Conservation (phyloP, 2,329 filamentous ascomycete species). For the Pseudogymnoascus sp. region DNA sequence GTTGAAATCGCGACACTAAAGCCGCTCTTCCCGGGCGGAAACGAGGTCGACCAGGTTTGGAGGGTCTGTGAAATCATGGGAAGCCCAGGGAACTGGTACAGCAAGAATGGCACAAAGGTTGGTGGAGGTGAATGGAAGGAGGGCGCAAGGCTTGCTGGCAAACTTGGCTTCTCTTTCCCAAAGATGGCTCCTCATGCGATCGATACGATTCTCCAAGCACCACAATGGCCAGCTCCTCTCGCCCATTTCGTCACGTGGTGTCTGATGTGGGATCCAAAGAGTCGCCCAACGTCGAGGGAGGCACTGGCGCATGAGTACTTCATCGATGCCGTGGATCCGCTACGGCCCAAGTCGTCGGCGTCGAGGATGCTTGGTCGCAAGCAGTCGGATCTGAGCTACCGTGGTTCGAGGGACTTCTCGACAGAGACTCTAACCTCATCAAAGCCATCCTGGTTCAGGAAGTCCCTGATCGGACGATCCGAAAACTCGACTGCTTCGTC, state of each 20-base stretch:
- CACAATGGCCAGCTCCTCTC: conserved; percentile 84
- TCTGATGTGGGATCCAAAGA: conserved; percentile 96
- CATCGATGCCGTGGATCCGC: conserved; percentile 79
- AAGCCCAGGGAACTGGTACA: conserved; percentile 96
- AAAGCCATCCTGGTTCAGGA: conserved; percentile 95
- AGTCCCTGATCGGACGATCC: conserved; percentile 79
- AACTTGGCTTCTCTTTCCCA: conserved; percentile 96
- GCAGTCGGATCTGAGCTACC: conserved; percentile 71
- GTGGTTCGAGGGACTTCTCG: conserved; percentile 55
- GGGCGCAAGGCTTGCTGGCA: conserved; percentile 83
- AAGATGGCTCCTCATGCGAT: conserved; percentile 98
- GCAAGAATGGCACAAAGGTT: conserved; percentile 76
- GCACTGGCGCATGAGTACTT: conserved; percentile 97
- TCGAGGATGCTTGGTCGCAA: conserved; percentile 82
- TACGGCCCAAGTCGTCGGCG: conserved; percentile 84
- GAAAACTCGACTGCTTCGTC: conserved; percentile 59
- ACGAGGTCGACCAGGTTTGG: conserved; percentile 99
- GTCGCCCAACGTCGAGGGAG: conserved; percentile 82
- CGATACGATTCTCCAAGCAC: conserved; percentile 83
- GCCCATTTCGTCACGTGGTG: conserved; percentile 97
- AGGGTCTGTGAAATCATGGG: conserved; percentile 99
- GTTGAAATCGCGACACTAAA: conserved; percentile 96
- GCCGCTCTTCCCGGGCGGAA: conserved; percentile 92
- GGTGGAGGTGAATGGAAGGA: conserved; percentile 98
- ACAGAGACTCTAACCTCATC: conserved; percentile 52